phyloP scores from a whole-genome alignment of 371 early-diverging fungal genomes.

The Mortierella sp. region DNA sequence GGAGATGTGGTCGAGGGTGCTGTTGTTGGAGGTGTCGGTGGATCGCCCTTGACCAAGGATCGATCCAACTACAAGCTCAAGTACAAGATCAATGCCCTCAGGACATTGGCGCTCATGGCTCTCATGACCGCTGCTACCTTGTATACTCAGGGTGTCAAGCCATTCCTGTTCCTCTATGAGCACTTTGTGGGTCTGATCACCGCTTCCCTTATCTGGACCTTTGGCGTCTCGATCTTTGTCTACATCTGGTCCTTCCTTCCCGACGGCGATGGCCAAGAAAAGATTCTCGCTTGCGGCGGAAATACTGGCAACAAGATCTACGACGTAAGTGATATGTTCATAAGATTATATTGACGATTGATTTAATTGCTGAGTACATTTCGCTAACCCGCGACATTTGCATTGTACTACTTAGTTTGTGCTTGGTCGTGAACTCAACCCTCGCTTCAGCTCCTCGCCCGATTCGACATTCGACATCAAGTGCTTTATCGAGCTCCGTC shows the following conservation, averaged over 20 bases:
- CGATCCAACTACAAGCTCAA: constrained; percentile 56
- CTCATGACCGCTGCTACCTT: constrained; percentile 59
- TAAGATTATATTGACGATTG: not conserved
- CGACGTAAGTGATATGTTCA: constrained; percentile 70
- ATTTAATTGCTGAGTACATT: not conserved
- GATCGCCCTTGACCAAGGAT: constrained; percentile 37
- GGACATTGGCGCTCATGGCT: constrained; percentile 73
- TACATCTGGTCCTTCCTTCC: constrained; percentile 84
- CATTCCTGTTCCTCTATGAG: constrained; percentile 83
- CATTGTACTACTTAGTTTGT: constrained; percentile 64
- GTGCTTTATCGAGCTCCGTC: constrained; percentile 92
- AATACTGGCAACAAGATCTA: constrained; percentile 92
- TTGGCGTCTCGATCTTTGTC: constrained; percentile 73
- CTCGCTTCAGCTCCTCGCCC: constrained; percentile 74
- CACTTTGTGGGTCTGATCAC: constrained; percentile 80
- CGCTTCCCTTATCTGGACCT: constrained; percentile 77
- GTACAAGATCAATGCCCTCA: constrained; percentile 62
- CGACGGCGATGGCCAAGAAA: constrained; percentile 57
- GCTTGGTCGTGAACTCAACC: constrained; percentile 91
- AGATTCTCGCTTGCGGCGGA: constrained; percentile 88
- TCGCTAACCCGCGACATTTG: not conserved
- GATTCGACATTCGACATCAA: constrained; percentile 86
- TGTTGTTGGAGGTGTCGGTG: constrained; percentile 69
- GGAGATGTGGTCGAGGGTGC: constrained; percentile 81
- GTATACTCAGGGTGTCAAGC: constrained; percentile 64